Evolutionary conservation across 139 green algal genomes (phyloP).

Genomic region (Micractinium conductrix): DNA sequence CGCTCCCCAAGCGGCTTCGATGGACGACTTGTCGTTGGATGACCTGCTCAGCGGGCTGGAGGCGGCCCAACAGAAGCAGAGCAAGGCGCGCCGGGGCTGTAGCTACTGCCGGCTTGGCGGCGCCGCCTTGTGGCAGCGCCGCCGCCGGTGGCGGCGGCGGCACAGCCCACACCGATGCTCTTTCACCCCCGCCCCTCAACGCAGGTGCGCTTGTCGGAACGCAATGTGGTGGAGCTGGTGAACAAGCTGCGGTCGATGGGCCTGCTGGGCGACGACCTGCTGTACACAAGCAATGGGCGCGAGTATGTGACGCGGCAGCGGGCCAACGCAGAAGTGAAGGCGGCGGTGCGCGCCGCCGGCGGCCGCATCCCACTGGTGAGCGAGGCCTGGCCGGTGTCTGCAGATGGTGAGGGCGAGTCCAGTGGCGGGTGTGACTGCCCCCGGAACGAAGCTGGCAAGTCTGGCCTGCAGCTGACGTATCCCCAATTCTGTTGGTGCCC

Average conservation of each 20-base stretch:
- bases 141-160: no score
- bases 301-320: conserved; percentile 86
- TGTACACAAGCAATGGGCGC: conserved; percentile 86
- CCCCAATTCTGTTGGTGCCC: no score
- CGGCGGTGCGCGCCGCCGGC: conserved; percentile 54
- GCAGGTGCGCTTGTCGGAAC: conserved; percentile 76
- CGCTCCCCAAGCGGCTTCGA: no score
- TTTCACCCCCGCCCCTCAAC: not conserved
- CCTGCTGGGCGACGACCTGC: conserved; percentile 78
- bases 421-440: no score
- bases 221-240: conserved; percentile 92
- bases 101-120: not conserved
- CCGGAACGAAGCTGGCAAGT: no score
- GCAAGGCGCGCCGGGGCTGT: conserved; percentile 15
- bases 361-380: conserved; percentile 78
- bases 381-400: no score
- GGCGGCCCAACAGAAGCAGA: conserved; percentile 74
- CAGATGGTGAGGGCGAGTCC: no score
- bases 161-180: not conserved
- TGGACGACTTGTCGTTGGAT: conserved; percentile 65
- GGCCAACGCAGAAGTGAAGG: conserved; percentile 64
- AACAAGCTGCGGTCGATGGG: conserved; percentile 83
- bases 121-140: not conserved
- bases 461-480: no score
- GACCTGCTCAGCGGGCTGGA: conserved; percentile 73